Base-by-base conservation (phyloP, 345 rosid genomes). In the Durio zibethinus region DNA sequence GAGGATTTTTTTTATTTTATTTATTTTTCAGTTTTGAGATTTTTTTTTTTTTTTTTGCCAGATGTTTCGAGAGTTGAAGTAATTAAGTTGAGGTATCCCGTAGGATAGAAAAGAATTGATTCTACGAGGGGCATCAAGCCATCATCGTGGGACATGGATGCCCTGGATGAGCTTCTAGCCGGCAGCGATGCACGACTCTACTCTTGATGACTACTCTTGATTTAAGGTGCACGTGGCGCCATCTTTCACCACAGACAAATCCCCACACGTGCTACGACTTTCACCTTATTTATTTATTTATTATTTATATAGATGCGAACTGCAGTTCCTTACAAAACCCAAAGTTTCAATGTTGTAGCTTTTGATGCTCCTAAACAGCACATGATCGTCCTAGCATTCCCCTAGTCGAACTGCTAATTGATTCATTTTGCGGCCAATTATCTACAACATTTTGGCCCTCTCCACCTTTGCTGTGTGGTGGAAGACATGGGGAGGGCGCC, bases 401-500 rank as follows among this genome's bases (percentile, higher is more conserved):
- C 33, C 10, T 1, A 31, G 61, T 72, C 75, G 52, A 72, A 53
- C 45, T 52, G 43, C 45, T 4, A 25, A 15, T 25, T 27, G 15
- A 12, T 43, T 43, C n/a, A 16, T 43, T 43, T 43, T 31, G 3
- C 3, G 29, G 9, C 4, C 4, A 61, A 4, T 16, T 48, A 29
- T 70, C 74, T 20, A 31, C 74, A 70, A 31, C 74, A 70, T 70
- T 70, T 31, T 31, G 42, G 21, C 21, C 54, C 36, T 15, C 20
- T 29, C 21, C 66, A 60, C 20, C n/a, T 61, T 60, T 27, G 64
- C 64, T 12, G 40, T 9, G 21, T 33, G 66, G 66, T 31, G 47
- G 15, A 57, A 57, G 74, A 23, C 71, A 90, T 91, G 94, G 94
- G 94, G 48, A 88, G 94, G 70, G 90, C 94, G 2, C 94, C 94